phyloP scores from a whole-genome alignment of 495 filamentous ascomycete species.

The Sphaerosporella brunnea region DNA sequence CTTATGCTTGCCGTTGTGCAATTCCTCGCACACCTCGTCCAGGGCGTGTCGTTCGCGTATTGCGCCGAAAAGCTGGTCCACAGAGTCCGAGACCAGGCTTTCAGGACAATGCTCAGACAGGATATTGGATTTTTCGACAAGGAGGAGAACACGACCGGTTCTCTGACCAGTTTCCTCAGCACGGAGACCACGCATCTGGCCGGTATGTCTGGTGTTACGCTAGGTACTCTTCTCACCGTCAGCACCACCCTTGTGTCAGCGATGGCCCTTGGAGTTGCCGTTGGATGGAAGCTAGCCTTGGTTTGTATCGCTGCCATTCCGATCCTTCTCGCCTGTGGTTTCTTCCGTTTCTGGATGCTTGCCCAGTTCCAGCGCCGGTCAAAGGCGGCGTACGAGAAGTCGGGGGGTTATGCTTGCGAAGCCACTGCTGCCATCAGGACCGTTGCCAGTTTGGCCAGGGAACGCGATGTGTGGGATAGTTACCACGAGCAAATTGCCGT shows the following conservation, averaged over 20 bases:
- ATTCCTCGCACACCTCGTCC: constrained; percentile 47
- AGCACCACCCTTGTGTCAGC: constrained; percentile 54
- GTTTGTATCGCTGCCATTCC: constrained; percentile 68
- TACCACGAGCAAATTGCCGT: constrained; percentile 50
- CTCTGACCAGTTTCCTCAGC: constrained; percentile 67
- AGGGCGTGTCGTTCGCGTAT: constrained; percentile 63
- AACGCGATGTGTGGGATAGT: constrained; percentile 53
- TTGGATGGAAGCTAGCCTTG: constrained; percentile 83
- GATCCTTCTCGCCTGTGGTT: constrained; percentile 59
- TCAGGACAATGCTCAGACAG: constrained; percentile 78
- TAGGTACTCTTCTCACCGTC: constrained; percentile 64
- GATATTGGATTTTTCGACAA: constrained; percentile 79
- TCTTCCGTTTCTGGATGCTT: constrained; percentile 72
- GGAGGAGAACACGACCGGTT: constrained; percentile 69
- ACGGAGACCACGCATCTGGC: constrained; percentile 73
- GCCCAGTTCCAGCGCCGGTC: constrained; percentile 52
- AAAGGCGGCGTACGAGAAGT: constrained; percentile 52
- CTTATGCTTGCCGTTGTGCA: constrained; percentile 73
- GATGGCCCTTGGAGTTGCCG: constrained; percentile 43
- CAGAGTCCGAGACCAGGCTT: constrained; percentile 59
- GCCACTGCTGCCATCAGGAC: constrained; percentile 82
- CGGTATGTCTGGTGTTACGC: constrained; percentile 60
- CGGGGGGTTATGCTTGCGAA: constrained; percentile 75
- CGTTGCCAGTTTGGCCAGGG: constrained; percentile 74
- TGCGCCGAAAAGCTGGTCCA: constrained; percentile 71